Percentiles rank a stretch among this genome's conserved stretches.
Conservation (phyloP, 176 grass and related monocot species). For the Paspalum notatum region DNA sequence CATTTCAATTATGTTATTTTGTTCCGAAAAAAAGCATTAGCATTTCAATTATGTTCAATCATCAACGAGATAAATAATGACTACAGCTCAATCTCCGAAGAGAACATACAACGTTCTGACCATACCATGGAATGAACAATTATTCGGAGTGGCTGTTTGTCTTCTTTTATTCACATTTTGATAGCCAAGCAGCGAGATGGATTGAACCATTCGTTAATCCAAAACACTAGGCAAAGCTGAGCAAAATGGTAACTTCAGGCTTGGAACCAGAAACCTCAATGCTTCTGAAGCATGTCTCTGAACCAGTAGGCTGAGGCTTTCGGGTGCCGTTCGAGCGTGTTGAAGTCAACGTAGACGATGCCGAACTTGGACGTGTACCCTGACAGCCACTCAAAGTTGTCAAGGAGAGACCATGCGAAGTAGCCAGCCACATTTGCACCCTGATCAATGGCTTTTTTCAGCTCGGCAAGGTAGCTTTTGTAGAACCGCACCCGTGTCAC, state of each 20-base stretch:
- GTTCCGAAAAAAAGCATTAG: no score
- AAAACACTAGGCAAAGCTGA: conserved; percentile 1
- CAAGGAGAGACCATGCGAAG: conserved; percentile 76
- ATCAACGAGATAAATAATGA: not conserved
- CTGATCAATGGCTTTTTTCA: conserved; percentile 60
- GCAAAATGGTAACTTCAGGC: conserved; percentile 1
- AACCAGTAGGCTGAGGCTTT: conserved; percentile 77
- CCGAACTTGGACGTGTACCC: conserved; percentile 68
- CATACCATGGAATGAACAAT: conserved; percentile 2
- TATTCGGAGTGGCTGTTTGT: not conserved
- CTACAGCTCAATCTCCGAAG: conserved; percentile 4
- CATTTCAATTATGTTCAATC: not conserved
- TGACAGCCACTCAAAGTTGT: conserved; percentile 65
- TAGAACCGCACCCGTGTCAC: conserved; percentile 52
- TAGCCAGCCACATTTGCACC: conserved; percentile 66
- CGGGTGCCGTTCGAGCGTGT: conserved; percentile 46
- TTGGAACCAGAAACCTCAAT: conserved; percentile 14
- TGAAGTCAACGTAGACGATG: conserved; percentile 61
- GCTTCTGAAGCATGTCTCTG: conserved; percentile 44
- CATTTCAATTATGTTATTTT: no score
- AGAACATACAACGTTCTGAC: conserved; percentile 7
- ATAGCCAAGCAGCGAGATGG: not conserved
- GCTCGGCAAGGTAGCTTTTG: conserved; percentile 50
- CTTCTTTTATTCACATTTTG: conserved; percentile 27
- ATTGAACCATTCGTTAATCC: conserved; percentile 25